Evolutionary conservation across 108 stramenopile genomes (phyloP).

Genomic region (Ochromonas danica): DNA sequence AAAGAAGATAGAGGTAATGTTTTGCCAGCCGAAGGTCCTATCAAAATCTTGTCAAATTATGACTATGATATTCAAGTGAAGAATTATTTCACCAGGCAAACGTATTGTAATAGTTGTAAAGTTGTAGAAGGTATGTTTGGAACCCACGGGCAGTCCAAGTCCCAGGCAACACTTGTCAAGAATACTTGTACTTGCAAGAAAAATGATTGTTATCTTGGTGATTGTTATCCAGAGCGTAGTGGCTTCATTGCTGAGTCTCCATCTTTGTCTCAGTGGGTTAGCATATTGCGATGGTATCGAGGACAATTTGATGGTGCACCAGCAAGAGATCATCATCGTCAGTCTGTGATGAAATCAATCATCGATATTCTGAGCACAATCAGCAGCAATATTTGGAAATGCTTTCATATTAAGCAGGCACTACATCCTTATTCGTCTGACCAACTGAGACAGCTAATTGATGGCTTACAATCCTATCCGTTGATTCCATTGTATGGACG

Average conservation of each 20-base stretch:
- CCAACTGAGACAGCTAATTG: not conserved
- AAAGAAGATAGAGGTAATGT: no score
- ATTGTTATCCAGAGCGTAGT: no score
- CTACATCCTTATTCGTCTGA: not conserved
- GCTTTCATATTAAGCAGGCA: not conserved
- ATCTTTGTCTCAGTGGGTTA: no score
- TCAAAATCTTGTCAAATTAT: no score
- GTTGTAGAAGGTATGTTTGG: not conserved
- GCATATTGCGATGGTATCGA: no score
- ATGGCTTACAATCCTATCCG: not conserved
- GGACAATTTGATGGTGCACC: no score
- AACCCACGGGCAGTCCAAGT: not conserved
- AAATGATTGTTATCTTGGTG: no score
- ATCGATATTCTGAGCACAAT: not conserved
- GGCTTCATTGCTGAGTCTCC: no score
- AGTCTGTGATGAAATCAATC: not conserved
- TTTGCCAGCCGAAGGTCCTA: no score
- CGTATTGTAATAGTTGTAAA: conserved; percentile 1
- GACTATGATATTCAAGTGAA: not conserved
- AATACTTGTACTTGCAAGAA: no score
- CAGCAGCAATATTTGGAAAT: conserved; percentile 2
- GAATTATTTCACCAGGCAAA: not conserved
- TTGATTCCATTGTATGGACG: conserved; percentile 9
- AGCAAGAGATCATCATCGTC: no score
- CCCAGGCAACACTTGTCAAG: no score